Evolutionary conservation across 2,329 filamentous ascomycete genomes (phyloP), one percentile per base, ranked within the genome.

Genomic region (Tolypocladium pustulatum): DNA sequence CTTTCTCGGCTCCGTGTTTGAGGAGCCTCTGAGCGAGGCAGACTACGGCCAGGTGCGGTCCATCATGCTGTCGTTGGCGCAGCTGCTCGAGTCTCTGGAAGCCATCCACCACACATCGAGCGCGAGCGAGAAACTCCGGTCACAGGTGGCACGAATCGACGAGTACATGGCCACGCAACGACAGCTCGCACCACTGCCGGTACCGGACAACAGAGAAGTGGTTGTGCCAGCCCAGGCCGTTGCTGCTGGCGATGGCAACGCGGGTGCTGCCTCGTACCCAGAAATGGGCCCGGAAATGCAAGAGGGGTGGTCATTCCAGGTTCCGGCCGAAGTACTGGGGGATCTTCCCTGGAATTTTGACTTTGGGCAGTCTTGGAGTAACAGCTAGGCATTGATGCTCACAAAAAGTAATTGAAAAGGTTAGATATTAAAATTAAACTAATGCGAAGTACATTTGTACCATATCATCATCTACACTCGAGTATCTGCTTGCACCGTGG

Each of bases 281-380:
- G 51, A 51, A 25, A 51, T 60, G 20, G 32, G 25, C 30, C 22
- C 53, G 13, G 59, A 58, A 4, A 59, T 60, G 36, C 15, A 58
- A 1, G 57, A 49, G 5, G 58, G 60, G 32, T 62, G 58, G 59
- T 57, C 60, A 15, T 60, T 61, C 56, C 43, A 87, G 65, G 41
- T 87, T 74, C 83, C 84, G 87, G 67, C 87, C 81, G 66, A 64
- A 25, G 36, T 65, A 20, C 57, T 65, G 3, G 59, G 58, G n/a
- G 60, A 61, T 22, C 38, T 64, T 15, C 57, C 58, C 7, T 64
- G 64, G 61, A 61, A 60, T 25, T 62, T 65, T 40, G 58, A 63
- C 20, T 59, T 62, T 58, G 56, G 61, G 10, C 37, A 43, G 37
- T 13, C 36, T 15, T 54, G 52, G 52, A 51, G 25, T 9, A 17